phyloP scores from a whole-genome alignment of 495 filamentous ascomycete species.

The Chaetomium fimeti region DNA sequence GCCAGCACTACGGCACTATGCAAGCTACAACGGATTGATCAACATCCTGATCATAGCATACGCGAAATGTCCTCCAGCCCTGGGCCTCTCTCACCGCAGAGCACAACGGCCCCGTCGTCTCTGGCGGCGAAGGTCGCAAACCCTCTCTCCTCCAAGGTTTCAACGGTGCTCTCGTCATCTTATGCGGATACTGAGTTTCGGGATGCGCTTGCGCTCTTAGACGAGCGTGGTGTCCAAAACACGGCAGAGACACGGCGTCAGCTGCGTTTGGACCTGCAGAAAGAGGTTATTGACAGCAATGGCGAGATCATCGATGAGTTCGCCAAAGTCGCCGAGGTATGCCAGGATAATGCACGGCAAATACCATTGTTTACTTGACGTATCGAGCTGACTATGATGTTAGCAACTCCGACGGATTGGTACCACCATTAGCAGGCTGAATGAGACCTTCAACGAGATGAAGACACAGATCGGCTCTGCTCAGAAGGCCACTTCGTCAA shows the following conservation, averaged over 20 bases:
- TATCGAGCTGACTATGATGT: not conserved
- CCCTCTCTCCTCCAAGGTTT: constrained; percentile 59
- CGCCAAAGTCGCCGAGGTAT: constrained; percentile 83
- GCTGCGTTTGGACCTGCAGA: constrained; percentile 80
- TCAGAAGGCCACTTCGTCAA: constrained; percentile 68
- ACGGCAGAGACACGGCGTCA: constrained; percentile 76
- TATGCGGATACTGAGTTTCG: constrained; percentile 92
- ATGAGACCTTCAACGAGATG: constrained; percentile 79
- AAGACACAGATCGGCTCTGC: constrained; percentile 71
- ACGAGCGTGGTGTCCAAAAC: constrained; percentile 68
- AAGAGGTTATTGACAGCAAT: constrained; percentile 92
- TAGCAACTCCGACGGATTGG: constrained; percentile 86
- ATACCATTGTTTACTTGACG: not conserved
- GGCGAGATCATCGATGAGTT: constrained; percentile 88
- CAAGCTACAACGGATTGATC: not conserved
- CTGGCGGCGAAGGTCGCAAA: constrained; percentile 24
- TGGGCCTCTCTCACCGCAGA: constrained; percentile 23
- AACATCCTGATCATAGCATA: not conserved
- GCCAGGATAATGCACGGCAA: constrained; percentile 18
- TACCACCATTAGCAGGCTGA: constrained; percentile 70
- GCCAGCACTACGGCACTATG: not conserved
- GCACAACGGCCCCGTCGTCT: constrained; percentile 17
- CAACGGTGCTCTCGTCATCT: constrained; percentile 82
- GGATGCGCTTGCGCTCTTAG: constrained; percentile 75
- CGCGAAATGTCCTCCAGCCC: constrained; percentile 18